These are phyloP conservation scores for Phyllosticta citribraziliensis DNA, from an alignment of 2,329 filamentous ascomycete species.

Conservation along the genomic window DNA sequence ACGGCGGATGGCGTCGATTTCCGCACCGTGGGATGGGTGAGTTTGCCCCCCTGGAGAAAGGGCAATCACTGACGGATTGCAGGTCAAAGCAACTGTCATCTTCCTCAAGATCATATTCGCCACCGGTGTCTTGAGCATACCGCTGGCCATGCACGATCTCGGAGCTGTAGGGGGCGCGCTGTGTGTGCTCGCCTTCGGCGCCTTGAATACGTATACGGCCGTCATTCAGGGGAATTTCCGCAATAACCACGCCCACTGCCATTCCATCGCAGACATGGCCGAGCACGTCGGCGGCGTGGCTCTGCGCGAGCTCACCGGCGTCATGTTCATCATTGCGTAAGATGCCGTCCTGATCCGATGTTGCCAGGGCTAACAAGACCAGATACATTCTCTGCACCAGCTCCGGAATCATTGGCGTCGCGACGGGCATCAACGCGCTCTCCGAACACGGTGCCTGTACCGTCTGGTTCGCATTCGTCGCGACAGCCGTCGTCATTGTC, in stretches of 20 bases:
- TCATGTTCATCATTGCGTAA: slow-evolving; percentile 45
- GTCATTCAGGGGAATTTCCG: slow-evolving; percentile 43
- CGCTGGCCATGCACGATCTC: slow-evolving; percentile 37
- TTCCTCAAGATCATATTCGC: slow-evolving; percentile 34
- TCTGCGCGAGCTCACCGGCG: slow-evolving; percentile 44
- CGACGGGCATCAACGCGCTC: slow-evolving; percentile 50
- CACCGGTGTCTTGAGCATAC: slow-evolving; percentile 42
- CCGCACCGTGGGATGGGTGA: slow-evolving; percentile 43
- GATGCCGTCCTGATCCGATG: neutral
- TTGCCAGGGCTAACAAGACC: neutral
- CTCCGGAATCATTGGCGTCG: slow-evolving; percentile 50
- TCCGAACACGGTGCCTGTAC: slow-evolving; percentile 50
- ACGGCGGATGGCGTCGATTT: slow-evolving; percentile 41
- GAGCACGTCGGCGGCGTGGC: slow-evolving; percentile 43
- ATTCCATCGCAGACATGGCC: slow-evolving; percentile 50
- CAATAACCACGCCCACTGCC: slow-evolving; percentile 41
- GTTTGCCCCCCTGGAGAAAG: too few species aligned
- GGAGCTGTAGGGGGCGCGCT: slow-evolving; percentile 40
- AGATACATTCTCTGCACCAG: slow-evolving; percentile 46
- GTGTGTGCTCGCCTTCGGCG: slow-evolving; percentile 38
- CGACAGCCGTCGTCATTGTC: slow-evolving; percentile 39
- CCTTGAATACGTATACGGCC: slow-evolving; percentile 41
- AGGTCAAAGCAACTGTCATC: slow-evolving; percentile 8
- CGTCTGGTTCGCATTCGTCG: slow-evolving; percentile 47
- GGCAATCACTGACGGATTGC: neutral